phyloP scores from a whole-genome alignment of 768 basidiomycete genomes.

The Tricholoma hemisulphureum region DNA sequence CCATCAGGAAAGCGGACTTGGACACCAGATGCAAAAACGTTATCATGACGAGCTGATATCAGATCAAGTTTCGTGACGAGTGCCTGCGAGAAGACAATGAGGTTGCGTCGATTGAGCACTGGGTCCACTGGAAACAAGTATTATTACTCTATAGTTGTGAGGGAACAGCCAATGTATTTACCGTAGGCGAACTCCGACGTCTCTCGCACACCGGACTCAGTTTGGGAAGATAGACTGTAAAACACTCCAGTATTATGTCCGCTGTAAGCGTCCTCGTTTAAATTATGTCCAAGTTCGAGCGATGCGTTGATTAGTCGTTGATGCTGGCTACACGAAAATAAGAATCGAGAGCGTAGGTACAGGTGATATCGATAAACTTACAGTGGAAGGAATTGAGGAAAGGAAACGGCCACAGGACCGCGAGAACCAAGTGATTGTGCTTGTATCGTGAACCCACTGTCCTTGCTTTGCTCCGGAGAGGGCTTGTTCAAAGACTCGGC shows the following conservation, averaged over 20 bases:
- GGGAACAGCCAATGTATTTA: constrained; percentile 7
- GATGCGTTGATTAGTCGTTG: constrained; percentile 31
- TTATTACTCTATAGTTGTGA: not conserved
- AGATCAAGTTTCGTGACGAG: constrained; percentile 22
- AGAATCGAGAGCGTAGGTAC: not conserved
- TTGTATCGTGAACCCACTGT: constrained; percentile 24
- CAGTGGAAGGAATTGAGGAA: constrained; percentile 30
- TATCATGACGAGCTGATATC: not conserved
- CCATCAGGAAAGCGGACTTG: constrained; percentile 27
- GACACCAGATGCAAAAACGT: constrained; percentile 20
- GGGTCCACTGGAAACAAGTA: constrained; percentile 24
- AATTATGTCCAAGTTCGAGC: constrained; percentile 29
- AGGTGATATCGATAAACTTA: constrained; percentile 9
- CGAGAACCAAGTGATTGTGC: constrained; percentile 22
- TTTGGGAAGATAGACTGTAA: constrained; percentile 28
- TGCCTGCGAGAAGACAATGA: constrained; percentile 24
- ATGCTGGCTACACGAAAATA: constrained; percentile 21
- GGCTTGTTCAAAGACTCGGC: constrained; percentile 27
- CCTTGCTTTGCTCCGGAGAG: constrained; percentile 14
- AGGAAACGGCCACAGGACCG: constrained; percentile 29
- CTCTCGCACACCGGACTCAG: constrained; percentile 19
- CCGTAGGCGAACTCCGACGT: constrained; percentile 33
- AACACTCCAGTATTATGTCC: constrained; percentile 29
- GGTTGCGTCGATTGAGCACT: constrained; percentile 19
- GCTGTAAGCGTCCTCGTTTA: constrained; percentile 29